Evolutionary conservation across 2,329 filamentous ascomycete genomes (phyloP).

Genomic region (Metarhizium sp.): DNA sequence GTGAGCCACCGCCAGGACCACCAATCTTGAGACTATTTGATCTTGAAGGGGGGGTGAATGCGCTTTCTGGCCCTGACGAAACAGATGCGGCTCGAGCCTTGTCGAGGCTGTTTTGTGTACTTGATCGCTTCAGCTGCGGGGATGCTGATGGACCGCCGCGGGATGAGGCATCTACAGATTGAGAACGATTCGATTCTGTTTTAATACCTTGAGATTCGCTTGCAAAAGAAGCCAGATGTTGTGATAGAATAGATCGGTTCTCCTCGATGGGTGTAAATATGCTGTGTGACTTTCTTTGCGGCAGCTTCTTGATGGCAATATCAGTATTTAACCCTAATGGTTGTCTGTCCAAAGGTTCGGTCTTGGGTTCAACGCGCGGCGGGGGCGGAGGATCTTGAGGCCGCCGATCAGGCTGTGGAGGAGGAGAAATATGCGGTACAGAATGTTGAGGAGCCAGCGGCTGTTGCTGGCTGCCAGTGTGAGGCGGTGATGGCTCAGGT

Average conservation of each 20-base stretch:
- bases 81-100: constrained; percentile 41
- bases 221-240: constrained; percentile 65
- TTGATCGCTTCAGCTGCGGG: constrained; percentile 41
- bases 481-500: constrained; percentile 50
- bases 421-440: constrained; percentile 40
- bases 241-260: constrained; percentile 76
- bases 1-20: constrained; percentile 46
- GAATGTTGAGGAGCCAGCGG: constrained; percentile 28
- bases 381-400: constrained; percentile 42
- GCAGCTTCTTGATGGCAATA: constrained; percentile 49
- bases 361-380: constrained; percentile 36
- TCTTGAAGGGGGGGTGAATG: constrained; percentile 62
- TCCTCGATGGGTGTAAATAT: constrained; percentile 98
- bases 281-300: constrained; percentile 74
- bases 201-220: constrained; percentile 37
- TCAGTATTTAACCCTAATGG: constrained; percentile 41
- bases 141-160: constrained; percentile 44
- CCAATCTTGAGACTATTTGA: constrained; percentile 65
- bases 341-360: constrained; percentile 38
- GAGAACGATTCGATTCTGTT: constrained; percentile 41
- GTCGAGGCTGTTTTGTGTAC: constrained; percentile 36
- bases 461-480: constrained; percentile 43
- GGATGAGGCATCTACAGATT: constrained; percentile 54
- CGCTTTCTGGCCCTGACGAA: constrained; percentile 54
- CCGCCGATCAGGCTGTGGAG: constrained; percentile 34